Base-by-base conservation (phyloP, 768 basidiomycete genomes). In the Tubosaeta sp. region DNA sequence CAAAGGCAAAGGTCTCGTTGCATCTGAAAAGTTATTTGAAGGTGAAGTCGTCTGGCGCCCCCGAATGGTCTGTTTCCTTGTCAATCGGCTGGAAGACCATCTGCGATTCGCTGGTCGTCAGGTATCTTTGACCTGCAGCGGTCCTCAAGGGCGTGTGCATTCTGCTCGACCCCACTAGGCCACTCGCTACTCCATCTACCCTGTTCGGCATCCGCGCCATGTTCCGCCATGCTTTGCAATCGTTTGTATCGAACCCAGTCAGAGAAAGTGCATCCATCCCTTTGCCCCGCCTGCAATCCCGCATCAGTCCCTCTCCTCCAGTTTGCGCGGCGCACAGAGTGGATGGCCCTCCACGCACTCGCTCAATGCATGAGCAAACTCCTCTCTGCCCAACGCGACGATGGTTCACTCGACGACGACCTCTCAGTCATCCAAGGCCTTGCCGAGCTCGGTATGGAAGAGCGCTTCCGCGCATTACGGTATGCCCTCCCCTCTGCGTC, bases 1-100 rank as follows among this genome's bases (percentile, higher is more conserved):
- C 51, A 92, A 86, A 60, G 92, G 93, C 3, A 94, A 94, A 60
- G 93, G 92, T 0, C 72, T 95, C 31, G 80, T 94, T 0, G 89
- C 90, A 1, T 79, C 69, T 30, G 78, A 82, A 44, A 72, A 76
- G 27, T 86, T 94, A 47, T 69, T 71, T 22, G 78, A 82, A 59
- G 89, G 86, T 0, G 88, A 94, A 54, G 71, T 81, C 4, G 65
- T 95, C 16, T 94, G 92, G 90, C 19, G 85, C 87, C n/a, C 83
- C 88, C n/a, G 86, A 88, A 69, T 88, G 84, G 86, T n/a, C n/a
- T 88, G 64, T 67, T 12, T 34, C 16, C 12, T n/a, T n/a, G 14
- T 18, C 19, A 5, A 44, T 30, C 7, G 4, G 12, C n/a, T 16
- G 10, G 5, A 2, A 16, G 24, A 22, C 14, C 34, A 39, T 30